Percentiles rank a stretch among this genome's conserved stretches.
Evolutionary conservation across 208 protist species (phyloP).

Genomic region (Acanthamoeba healyi): DNA sequence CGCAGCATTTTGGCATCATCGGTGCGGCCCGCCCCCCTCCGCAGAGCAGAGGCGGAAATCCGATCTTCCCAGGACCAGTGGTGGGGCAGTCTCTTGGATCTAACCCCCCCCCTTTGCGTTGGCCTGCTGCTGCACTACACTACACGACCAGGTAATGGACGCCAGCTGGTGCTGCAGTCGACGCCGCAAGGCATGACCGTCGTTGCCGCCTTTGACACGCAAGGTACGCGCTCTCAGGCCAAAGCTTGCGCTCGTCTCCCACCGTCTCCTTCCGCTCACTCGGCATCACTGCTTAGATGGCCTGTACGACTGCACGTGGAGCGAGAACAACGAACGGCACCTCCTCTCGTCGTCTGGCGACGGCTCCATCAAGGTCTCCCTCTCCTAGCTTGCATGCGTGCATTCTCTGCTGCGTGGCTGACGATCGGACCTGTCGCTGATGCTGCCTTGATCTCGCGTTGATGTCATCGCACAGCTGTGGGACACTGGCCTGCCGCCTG

Average conservation of each 20-base stretch:
- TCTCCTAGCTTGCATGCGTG: slow-evolving; percentile 75
- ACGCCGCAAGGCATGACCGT: slow-evolving; percentile 3
- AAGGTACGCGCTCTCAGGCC: neutral
- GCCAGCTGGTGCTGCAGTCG: slow-evolving; percentile 80
- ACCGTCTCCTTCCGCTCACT: neutral
- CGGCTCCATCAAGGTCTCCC: slow-evolving; percentile 86
- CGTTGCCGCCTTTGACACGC: slow-evolving; percentile 59
- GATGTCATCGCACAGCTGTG: slow-evolving; percentile 72
- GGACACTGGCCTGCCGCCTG: slow-evolving; percentile 25
- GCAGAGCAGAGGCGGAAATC: too few relatives aligned
- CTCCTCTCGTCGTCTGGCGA: slow-evolving; percentile 83
- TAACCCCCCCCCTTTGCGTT: too few relatives aligned
- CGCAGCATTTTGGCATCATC: slow-evolving; percentile 88
- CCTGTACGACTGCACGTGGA: slow-evolving; percentile 85
- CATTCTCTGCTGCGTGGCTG: too few relatives aligned
- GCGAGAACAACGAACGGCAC: slow-evolving; percentile 85
- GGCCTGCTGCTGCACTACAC: too few relatives aligned
- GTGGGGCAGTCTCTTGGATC: too few relatives aligned
- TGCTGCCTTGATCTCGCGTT: slow-evolving; percentile 66
- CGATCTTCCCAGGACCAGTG: too few relatives aligned
- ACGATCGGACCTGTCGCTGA: slow-evolving; percentile 83
- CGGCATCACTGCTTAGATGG: too few relatives aligned
- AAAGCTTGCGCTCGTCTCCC: neutral
- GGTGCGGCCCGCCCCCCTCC: neutral
- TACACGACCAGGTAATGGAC: slow-evolving; percentile 86